Percentiles rank a stretch among this genome's conserved stretches.
Evolutionary conservation across 2,329 filamentous ascomycete species (phyloP).

Genomic region (Phialemoniopsis sp.): DNA sequence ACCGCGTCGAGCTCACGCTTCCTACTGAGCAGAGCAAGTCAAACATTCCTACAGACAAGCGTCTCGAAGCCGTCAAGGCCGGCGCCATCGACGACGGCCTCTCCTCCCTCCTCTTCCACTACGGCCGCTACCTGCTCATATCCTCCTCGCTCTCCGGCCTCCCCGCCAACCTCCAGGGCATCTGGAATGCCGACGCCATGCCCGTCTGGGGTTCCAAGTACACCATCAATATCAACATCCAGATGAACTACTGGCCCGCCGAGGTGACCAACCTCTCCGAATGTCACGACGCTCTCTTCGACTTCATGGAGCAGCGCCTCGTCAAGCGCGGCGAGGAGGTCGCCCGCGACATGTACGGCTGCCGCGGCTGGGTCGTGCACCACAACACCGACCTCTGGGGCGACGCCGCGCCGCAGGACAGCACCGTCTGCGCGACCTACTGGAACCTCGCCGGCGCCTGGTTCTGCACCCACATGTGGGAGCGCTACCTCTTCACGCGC

Average conservation of each 20-base stretch:
- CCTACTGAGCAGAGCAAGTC: not conserved
- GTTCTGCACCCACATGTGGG: slow-evolving; percentile 33
- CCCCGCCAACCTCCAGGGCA: slow-evolving; percentile 38
- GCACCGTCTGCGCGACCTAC: slow-evolving; percentile 16
- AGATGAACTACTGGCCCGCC: slow-evolving; percentile 36
- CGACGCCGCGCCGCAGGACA: slow-evolving; percentile 13
- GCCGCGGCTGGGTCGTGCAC: slow-evolving; percentile 10
- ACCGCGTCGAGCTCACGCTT: slow-evolving; percentile 1
- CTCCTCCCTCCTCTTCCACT: slow-evolving; percentile 18
- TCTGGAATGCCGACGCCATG: slow-evolving; percentile 34
- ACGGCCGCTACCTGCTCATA: slow-evolving; percentile 26
- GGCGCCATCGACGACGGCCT: slow-evolving; percentile 10
- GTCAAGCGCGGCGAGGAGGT: slow-evolving; percentile 18
- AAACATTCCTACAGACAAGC: not conserved
- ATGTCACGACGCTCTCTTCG: slow-evolving; percentile 28
- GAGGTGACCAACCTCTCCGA: slow-evolving; percentile 18
- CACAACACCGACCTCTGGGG: slow-evolving; percentile 15
- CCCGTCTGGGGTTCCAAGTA: slow-evolving; percentile 37
- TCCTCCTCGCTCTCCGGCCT: slow-evolving; percentile 21
- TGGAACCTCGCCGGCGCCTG: slow-evolving; percentile 36
- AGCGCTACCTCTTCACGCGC: slow-evolving; percentile 29
- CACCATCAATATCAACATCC: slow-evolving; percentile 37
- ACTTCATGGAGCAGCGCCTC: slow-evolving; percentile 10
- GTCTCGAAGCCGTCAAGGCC: not conserved
- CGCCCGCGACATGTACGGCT: slow-evolving; percentile 12